A percentile compares a stretch with the other conserved stretches of the same genome.
phyloP scores from a whole-genome alignment of 108 stramenopile genomes.

The Fragilaria radians region DNA sequence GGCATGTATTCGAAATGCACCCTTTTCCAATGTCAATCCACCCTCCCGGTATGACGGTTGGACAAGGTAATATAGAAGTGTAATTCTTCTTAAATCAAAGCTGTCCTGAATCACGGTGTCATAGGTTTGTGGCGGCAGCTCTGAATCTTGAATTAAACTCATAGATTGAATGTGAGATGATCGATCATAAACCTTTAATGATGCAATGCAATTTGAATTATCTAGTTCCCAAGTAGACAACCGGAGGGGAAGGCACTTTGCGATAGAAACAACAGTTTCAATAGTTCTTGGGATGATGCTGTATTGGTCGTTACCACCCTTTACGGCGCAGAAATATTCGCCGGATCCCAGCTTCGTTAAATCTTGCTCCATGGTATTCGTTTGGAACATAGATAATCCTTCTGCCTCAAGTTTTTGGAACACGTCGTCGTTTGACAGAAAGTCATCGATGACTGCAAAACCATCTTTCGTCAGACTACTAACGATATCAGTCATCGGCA shows the following conservation, averaged over 20 bases:
- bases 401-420: constrained; percentile 18
- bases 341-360: constrained; percentile 25
- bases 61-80: no score
- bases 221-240: constrained; percentile 3
- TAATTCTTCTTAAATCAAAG: no score
- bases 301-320: constrained; percentile 38
- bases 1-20: no score
- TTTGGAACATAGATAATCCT: constrained; percentile 13
- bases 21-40: no score
- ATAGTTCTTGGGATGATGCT: constrained; percentile 21
- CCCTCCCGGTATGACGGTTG: no score
- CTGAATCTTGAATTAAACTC: no score
- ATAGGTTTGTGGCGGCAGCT: not conserved
- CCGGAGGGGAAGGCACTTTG: constrained; percentile 32
- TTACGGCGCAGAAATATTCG: constrained; percentile 20
- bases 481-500: constrained; percentile 13
- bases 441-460: constrained; percentile 22
- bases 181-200: constrained; percentile 30
- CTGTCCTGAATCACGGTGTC: no score
- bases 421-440: constrained; percentile 20
- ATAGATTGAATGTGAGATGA: constrained; percentile 3
- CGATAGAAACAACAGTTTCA: constrained; percentile 28
- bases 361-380: constrained; percentile 29
- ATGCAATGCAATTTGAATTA: constrained; percentile 23
- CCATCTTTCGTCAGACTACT: constrained; percentile 8